phyloP scores from a whole-genome alignment of 768 basidiomycete species.

The Suillus brevipes region DNA sequence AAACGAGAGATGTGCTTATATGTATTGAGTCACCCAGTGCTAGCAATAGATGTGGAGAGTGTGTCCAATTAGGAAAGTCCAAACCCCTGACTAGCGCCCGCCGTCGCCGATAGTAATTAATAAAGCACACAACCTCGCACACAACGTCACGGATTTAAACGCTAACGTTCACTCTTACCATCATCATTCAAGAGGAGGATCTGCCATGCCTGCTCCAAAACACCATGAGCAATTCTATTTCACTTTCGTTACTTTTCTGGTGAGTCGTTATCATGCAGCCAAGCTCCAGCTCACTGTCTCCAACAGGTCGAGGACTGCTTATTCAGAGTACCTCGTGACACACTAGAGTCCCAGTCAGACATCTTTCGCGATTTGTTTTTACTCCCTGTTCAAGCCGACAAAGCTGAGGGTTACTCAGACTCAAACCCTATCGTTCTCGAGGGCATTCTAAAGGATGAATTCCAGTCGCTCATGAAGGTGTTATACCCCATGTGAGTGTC shows the following conservation, averaged over 20 bases:
- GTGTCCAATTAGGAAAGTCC: not conserved
- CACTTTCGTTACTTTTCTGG: conserved; percentile 17
- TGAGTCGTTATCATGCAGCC: not conserved
- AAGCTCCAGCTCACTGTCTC: not conserved
- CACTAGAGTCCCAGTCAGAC: conserved; percentile 25
- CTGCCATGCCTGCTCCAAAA: not conserved
- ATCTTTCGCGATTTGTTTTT: conserved; percentile 28
- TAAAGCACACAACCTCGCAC: not conserved
- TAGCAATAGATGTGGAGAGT: not conserved
- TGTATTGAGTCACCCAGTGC: not conserved
- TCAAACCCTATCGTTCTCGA: conserved; percentile 25
- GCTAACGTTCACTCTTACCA: not conserved
- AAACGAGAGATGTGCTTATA: not conserved
- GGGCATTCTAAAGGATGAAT: conserved; percentile 25
- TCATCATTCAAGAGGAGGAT: not conserved
- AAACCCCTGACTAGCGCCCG: not conserved
- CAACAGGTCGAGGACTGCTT: conserved; percentile 27
- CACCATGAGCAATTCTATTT: conserved; percentile 13
- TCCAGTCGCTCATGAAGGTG: conserved; percentile 25
- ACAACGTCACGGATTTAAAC: not conserved
- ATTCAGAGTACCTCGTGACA: conserved; percentile 28
- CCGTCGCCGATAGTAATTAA: not conserved
- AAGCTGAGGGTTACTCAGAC: conserved; percentile 22
- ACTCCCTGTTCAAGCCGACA: conserved; percentile 14
- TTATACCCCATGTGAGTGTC: conserved; percentile 21